Evolutionary conservation across 2,329 filamentous ascomycete species (phyloP), one percentile per base, ranked within the genome.

Genomic region (Cadophora luteo-olivacea): DNA sequence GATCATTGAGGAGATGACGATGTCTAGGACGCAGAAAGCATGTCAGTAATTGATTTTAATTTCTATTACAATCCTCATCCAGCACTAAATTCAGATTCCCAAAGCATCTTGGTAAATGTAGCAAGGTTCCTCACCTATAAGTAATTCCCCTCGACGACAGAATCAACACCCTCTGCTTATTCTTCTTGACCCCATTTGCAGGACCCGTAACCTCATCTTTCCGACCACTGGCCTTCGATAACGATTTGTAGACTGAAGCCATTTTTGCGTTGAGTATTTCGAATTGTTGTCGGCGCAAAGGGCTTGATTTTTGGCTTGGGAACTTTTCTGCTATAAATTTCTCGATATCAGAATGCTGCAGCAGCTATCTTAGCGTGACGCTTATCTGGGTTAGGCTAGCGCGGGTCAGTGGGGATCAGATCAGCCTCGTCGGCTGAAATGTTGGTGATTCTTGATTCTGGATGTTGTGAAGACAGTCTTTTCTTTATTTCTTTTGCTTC

Each of bases 141-240:
- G 95, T 97, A 64, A 98, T 93, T 72, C 96, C 96, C 83, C 96
- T 86, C 29, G 94, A 97, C 32, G 93, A 96, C 75, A 99, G 85
- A 77, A 98, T 94, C 72, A 99, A 84, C 64, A 98, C 92, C 76
- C 94, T 85, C 80, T 91, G 89, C 82, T 88, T 90, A 78, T 89
- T 91, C 81, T 86, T 91, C 78, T 82, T 85, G 58, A 82, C 76
- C 68, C 83, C 84, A 79, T 83, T 84, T 70, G 79, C 82, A 63
- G 80, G 81, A 63, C 78, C 82, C 22, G 57, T 60, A 45, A 60
- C 57, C 58, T 88, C 84, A 62, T 81, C 77, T 65, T 84, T 81
- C 73, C 86, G 86, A 62, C 82, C 80, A 69, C 81, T 75, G 74
- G 82, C 81, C 80, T 91, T 92, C 6, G 89, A 90, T 64, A 93